Evolutionary conservation across 768 basidiomycete species (phyloP).

Genomic region (Mycena metata): DNA sequence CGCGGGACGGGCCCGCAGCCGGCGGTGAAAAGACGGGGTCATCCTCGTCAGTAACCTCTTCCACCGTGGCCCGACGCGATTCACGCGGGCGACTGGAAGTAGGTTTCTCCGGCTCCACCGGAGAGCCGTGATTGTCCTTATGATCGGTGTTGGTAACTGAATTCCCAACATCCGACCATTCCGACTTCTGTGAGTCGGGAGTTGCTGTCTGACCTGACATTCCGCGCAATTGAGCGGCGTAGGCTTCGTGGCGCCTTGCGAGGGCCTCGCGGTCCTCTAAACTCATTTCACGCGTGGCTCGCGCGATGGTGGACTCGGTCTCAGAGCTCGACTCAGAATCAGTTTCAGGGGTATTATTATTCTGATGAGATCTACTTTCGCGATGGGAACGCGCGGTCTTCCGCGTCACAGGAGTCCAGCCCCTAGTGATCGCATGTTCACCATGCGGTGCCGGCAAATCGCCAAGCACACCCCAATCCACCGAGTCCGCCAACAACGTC

Average conservation of each 20-base stretch:
- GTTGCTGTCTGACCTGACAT: too few relatives aligned
- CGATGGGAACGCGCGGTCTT: conserved; percentile 8
- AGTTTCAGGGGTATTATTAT: neutral
- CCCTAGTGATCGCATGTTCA: neutral
- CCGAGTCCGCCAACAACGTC: neutral
- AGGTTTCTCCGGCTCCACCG: too few relatives aligned
- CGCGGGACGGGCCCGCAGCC: conserved; percentile 19
- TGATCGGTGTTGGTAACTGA: too few relatives aligned
- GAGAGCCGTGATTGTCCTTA: too few relatives aligned
- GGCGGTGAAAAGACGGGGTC: neutral
- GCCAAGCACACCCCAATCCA: neutral
- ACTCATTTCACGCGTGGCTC: conserved; percentile 1
- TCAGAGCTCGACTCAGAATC: neutral
- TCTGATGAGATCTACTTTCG: neutral
- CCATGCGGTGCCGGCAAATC: neutral
- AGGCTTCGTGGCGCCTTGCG: neutral
- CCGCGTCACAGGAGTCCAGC: conserved; percentile 6
- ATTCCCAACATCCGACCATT: neutral
- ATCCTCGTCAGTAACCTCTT: neutral
- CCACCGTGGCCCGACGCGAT: neutral
- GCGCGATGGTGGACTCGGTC: neutral
- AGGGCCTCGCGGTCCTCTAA: neutral
- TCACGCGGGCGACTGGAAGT: neutral
- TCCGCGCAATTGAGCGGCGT: neutral
- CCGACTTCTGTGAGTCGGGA: neutral